A percentile compares a stretch with the other conserved stretches of the same genome.
These are phyloP conservation scores for Musa schizocarpa DNA, from an alignment of 176 grass and related monocot genomes.

Conservation along the genomic window DNA sequence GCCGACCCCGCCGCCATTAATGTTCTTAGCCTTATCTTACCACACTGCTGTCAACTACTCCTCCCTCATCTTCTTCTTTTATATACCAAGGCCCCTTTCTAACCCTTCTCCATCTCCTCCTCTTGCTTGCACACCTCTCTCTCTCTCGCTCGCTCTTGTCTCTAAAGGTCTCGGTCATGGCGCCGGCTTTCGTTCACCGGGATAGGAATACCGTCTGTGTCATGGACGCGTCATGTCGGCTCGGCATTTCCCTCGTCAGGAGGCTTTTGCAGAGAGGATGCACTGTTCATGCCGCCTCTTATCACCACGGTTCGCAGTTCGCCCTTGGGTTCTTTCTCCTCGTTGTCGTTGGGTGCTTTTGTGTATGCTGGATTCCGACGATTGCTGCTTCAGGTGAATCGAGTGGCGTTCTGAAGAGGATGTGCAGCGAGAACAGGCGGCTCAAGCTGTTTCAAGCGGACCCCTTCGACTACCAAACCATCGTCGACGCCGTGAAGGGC, in stretches of 20 bases:
- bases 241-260: constrained; percentile 49
- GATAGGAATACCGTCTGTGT: constrained; percentile 60
- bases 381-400: constrained; percentile 13
- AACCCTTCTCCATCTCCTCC: too few relatives aligned
- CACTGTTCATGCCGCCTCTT: constrained; percentile 73
- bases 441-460: constrained; percentile 66
- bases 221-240: constrained; percentile 58
- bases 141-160: too few relatives aligned
- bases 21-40: too few relatives aligned
- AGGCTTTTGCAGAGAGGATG: constrained; percentile 77
- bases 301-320: constrained; percentile 17
- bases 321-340: background rate
- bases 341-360: background rate
- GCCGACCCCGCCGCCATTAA: too few relatives aligned
- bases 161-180: background rate
- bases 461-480: constrained; percentile 85
- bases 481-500: constrained; percentile 68
- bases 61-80: too few relatives aligned
- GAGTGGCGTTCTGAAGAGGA: constrained; percentile 13
- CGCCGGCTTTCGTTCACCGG: constrained; percentile 4
- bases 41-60: too few relatives aligned
- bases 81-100: too few relatives aligned
- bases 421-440: constrained; percentile 22
- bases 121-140: too few relatives aligned
- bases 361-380: too few relatives aligned